Evolutionary conservation across 1,284 basidiomycete genomes (phyloP).

Genomic region (Baeospora myosura): DNA sequence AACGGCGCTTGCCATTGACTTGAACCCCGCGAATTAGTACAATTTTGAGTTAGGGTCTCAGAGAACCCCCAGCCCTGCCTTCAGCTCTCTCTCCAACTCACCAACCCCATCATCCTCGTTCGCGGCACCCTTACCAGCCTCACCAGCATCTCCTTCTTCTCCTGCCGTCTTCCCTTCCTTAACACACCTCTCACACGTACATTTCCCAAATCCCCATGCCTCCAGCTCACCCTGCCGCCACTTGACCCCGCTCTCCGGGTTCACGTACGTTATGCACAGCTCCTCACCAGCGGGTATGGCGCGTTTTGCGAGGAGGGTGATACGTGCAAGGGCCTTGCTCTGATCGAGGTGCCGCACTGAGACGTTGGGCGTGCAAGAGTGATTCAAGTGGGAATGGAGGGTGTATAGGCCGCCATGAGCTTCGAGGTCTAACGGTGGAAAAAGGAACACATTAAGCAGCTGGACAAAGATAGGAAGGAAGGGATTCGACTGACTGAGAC

Average conservation of each 20-base stretch:
- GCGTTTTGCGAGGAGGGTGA: constrained; percentile 61
- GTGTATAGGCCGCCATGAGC: constrained; percentile 81
- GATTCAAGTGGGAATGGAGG: constrained; percentile 84
- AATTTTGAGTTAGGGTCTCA: too few species aligned
- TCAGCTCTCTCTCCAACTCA: too few species aligned
- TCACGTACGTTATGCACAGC: constrained; percentile 73
- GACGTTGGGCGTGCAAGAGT: constrained; percentile 73
- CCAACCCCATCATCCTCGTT: too few species aligned
- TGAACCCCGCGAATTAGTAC: too few species aligned
- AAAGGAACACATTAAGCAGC: constrained; percentile 3
- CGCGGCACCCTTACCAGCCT: too few species aligned
- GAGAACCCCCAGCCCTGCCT: too few species aligned
- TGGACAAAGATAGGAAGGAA: too few species aligned
- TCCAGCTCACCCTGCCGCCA: constrained; percentile 53
- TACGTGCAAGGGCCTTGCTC: constrained; percentile 55
- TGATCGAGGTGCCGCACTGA: constrained; percentile 66
- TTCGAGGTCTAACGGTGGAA: constrained; percentile 58
- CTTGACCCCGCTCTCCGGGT: constrained; percentile 49
- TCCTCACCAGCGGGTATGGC: constrained; percentile 71
- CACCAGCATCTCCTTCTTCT: constrained; percentile 8
- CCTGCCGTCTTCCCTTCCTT: constrained; percentile 32
- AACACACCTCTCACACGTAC: constrained; percentile 61
- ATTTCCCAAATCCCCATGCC: constrained; percentile 72
- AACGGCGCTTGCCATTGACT: too few species aligned
- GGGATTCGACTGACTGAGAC: constrained; percentile 52